A percentile compares a stretch with the other conserved stretches of the same genome.
Evolutionary conservation across 225 moss, liverwort and hornwort species (phyloP).

Genomic region (Sphagnum tenellum): DNA sequence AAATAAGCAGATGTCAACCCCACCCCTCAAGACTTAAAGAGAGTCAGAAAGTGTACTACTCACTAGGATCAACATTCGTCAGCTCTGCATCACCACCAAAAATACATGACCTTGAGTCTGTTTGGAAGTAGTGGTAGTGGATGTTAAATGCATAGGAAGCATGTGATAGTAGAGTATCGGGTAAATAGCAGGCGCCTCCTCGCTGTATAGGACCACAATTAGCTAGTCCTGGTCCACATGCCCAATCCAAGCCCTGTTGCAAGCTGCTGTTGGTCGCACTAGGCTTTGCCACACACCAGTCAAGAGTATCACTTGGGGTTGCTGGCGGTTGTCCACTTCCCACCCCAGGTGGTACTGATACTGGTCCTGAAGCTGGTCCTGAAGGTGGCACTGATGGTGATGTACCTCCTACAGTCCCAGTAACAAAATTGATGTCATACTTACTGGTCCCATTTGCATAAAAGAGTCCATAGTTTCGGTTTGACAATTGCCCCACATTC

Average conservation of each 20-base stretch:
- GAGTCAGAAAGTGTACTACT: not conserved
- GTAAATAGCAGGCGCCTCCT: not conserved
- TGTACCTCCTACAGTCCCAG: constrained; percentile 10
- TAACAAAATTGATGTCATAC: constrained; percentile 26
- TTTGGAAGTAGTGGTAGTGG: not conserved
- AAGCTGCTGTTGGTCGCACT: constrained; percentile 27
- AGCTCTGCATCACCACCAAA: not conserved
- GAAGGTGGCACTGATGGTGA: not conserved
- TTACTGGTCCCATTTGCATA: constrained; percentile 26
- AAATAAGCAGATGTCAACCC: no score
- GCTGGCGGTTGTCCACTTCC: constrained; percentile 11
- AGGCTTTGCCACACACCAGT: constrained; percentile 38
- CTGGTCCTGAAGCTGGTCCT: constrained; percentile 6
- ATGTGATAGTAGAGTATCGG: constrained; percentile 1
- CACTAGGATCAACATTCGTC: constrained; percentile 3
- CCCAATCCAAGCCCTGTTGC: constrained; percentile 23
- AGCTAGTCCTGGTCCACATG: not conserved
- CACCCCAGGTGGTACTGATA: not conserved
- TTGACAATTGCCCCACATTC: constrained; percentile 20
- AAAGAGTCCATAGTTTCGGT: constrained; percentile 40
- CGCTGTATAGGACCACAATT: not conserved
- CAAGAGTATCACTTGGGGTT: not conserved
- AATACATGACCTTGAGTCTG: not conserved
- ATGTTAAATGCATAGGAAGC: constrained; percentile 5
- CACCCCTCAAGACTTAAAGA: no score